phyloP scores from a whole-genome alignment of 2,329 filamentous ascomycete species.

The Zasmidium cellare region DNA sequence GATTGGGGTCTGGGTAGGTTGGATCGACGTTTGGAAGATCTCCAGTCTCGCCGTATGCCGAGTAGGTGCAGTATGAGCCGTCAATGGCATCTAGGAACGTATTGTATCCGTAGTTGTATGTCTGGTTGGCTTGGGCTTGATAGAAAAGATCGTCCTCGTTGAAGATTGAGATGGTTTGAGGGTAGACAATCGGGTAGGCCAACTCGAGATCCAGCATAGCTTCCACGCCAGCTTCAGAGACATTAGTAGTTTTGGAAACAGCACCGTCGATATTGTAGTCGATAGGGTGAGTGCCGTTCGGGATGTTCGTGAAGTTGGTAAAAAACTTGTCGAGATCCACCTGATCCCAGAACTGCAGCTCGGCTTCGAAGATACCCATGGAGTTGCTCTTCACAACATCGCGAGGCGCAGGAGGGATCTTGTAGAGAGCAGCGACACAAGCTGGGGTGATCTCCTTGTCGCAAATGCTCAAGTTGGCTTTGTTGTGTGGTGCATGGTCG shows the following conservation, averaged over 20 bases:
- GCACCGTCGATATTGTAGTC: conserved; percentile 22
- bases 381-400: conserved; percentile 19
- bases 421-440: conserved; percentile 26
- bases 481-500: conserved; percentile 2
- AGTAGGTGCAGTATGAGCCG: conserved; percentile 54
- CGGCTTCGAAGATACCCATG: conserved; percentile 45
- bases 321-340: conserved; percentile 47
- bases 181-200: conserved; percentile 53
- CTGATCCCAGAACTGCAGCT: conserved; percentile 45
- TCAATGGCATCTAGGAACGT: conserved; percentile 54
- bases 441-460: conserved; percentile 25
- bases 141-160: conserved; percentile 50
- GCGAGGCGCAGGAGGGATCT: conserved; percentile 18
- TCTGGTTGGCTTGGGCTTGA: conserved; percentile 28
- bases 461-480: conserved; percentile 16
- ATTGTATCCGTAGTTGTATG: conserved; percentile 31
- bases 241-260: conserved; percentile 36
- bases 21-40: conserved; percentile 31
- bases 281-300: conserved; percentile 29
- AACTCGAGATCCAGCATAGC: conserved; percentile 51
- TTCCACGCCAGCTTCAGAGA: conserved; percentile 38
- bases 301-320: conserved; percentile 27
- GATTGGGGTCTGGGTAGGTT: conserved; percentile 14
- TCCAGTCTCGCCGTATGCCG: conserved; percentile 38
- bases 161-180: conserved; percentile 48